Conservation (phyloP, 2,329 filamentous ascomycete genomes). For the Penicillium sp. region DNA sequence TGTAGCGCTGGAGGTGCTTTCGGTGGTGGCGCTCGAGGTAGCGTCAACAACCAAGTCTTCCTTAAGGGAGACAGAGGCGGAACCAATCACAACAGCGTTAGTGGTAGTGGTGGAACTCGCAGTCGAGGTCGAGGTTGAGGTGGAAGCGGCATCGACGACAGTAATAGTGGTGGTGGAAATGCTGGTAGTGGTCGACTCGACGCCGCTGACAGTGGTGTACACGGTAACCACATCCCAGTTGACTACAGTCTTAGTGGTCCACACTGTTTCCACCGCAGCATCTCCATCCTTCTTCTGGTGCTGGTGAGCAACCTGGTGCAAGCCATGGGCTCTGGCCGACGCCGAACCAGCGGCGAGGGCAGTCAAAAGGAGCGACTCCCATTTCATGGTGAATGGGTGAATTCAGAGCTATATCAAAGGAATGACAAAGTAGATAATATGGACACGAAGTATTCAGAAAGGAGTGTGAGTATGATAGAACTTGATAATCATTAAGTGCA, state of each 20-base stretch:
- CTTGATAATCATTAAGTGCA: not conserved
- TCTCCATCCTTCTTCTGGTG: not conserved
- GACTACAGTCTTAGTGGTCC: not conserved
- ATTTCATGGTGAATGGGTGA: not conserved
- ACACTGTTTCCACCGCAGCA: not conserved
- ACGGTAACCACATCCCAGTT: not conserved
- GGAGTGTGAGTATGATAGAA: not conserved
- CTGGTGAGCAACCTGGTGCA: not conserved
- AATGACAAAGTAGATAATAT: not conserved
- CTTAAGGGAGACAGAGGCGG: not conserved
- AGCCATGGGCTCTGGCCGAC: not conserved
- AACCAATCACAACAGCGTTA: not conserved
- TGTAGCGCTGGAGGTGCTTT: not conserved
- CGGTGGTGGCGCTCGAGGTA: not conserved
- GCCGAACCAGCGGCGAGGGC: not conserved
- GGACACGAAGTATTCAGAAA: not conserved
- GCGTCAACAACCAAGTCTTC: not conserved
- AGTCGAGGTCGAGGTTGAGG: not conserved
- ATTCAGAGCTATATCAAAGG: not conserved
- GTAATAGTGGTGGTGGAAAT: not conserved
- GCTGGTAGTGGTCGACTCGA: not conserved
- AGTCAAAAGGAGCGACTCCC: not conserved
- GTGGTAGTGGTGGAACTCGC: not conserved
- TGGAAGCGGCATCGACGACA: not conserved
- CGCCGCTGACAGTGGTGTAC: not conserved